These are phyloP conservation scores for Schoenoplectus triqueter DNA, from an alignment of 202 grass and related monocot species.

Conservation along the genomic window DNA sequence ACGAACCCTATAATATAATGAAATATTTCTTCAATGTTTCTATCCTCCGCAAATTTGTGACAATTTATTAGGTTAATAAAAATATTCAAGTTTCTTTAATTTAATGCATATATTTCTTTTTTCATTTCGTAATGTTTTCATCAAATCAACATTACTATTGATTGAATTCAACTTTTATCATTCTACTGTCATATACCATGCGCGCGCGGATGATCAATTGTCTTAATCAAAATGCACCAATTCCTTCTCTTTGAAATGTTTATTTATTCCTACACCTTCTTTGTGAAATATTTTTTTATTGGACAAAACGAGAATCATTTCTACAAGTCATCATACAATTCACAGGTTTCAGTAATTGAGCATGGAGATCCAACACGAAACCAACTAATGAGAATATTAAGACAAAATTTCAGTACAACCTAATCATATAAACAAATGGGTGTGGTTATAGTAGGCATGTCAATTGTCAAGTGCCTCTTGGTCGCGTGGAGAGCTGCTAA, in stretches of 20 bases:
- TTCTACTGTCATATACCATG: not conserved
- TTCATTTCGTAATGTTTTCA: no score
- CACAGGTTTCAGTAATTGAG: constrained; percentile 19
- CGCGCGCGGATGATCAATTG: not conserved
- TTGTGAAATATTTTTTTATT: not conserved
- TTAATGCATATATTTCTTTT: not conserved
- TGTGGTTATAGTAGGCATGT: constrained; percentile 14
- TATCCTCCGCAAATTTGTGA: not conserved
- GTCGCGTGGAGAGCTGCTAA: constrained; percentile 14
- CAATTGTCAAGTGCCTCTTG: not conserved
- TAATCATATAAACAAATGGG: constrained; percentile 23
- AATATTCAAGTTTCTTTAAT: not conserved
- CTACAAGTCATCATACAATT: not conserved
- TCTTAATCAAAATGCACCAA: not conserved
- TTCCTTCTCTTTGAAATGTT: not conserved
- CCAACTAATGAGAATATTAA: not conserved
- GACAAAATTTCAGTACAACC: not conserved
- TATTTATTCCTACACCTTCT: not conserved
- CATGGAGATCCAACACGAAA: constrained; percentile 11
- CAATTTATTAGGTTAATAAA: not conserved
- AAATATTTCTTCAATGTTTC: not conserved
- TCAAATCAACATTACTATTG: not conserved
- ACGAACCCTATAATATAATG: not conserved
- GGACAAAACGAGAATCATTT: not conserved
- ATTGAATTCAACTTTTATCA: not conserved